Base-by-base conservation (phyloP, 2,329 filamentous ascomycete genomes). In the Sphaerostilbella broomeana region DNA sequence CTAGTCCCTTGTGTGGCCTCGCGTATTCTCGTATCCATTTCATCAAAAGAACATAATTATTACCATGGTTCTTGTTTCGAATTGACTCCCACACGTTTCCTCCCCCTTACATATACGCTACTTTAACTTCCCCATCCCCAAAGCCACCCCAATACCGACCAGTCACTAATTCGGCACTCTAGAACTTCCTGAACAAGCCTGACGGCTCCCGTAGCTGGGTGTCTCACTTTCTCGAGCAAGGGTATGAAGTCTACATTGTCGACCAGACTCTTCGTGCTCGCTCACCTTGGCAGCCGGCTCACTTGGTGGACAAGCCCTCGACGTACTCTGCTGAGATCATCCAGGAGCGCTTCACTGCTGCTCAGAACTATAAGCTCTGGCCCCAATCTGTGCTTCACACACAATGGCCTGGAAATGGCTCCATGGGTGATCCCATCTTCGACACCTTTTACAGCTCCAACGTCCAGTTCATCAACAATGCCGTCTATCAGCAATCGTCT, bases 221-320 rank as follows among this genome's bases (percentile, higher is more conserved):
- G 1, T 68, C 65, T 3, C 60, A 60, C 41, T 73, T 73, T 48
- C 45, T 73, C 6, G 47, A 51, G 5, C 56, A 61, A n/a, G 68
- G 69, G 12, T 68, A 69, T 50, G 62, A 66, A 30, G 57, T 70
- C 32, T 72, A 70, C 51, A 54, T 72, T 32, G 58, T 66, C 10
- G 70, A 73, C 46, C 63, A 69, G 44, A 59, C 66, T 3, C 60
- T 60, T 18, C 63, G 66, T 15, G 70, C 65, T 20, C 63, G 70
- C 22, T 70, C 65, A 13, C 51, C 63, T 0, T 69, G 63, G 58
- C 45, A 56, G 11, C 62, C 42, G 5, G 47, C 35, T 1, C 50
- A 55, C 25, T 58, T 57, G 17, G 47, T 42, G 2, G 16, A 45
- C 46, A 38, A 30, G 22, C 46, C 44, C 10, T 35, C 51, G 40